phyloP scores from a whole-genome alignment of 2,329 filamentous ascomycete genomes.

The Venturia aucupariae region DNA sequence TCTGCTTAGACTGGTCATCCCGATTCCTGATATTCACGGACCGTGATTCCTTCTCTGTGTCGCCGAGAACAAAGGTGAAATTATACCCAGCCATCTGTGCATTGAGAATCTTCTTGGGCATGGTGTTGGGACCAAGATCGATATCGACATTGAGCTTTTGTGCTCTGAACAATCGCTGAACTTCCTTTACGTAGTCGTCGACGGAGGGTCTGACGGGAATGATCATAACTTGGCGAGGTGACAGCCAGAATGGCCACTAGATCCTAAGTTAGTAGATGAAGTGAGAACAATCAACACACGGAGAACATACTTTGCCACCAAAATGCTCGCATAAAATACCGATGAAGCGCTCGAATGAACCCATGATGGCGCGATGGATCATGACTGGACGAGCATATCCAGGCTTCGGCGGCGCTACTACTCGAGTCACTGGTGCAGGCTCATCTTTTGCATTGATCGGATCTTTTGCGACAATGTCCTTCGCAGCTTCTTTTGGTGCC shows the following conservation, averaged over 20 bases:
- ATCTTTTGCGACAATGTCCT: conserved; percentile 23
- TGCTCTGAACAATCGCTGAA: conserved; percentile 58
- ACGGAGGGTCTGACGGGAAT: conserved; percentile 67
- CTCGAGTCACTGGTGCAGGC: conserved; percentile 21
- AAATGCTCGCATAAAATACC: conserved; percentile 78
- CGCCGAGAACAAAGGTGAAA: conserved; percentile 66
- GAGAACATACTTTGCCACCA: conserved; percentile 50
- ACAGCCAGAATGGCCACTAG: conserved; percentile 77
- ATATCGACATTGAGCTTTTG: conserved; percentile 62
- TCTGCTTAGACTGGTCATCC: conserved; percentile 53
- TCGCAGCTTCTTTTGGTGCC: conserved; percentile 23
- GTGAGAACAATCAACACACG: background rate
- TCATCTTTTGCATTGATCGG: conserved; percentile 21
- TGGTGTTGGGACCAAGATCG: conserved; percentile 65
- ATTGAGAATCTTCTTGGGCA: conserved; percentile 83
- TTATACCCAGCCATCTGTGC: conserved; percentile 76
- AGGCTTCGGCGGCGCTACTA: conserved; percentile 46
- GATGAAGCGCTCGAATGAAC: conserved; percentile 60
- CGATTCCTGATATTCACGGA: conserved; percentile 57
- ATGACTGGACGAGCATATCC: conserved; percentile 76
- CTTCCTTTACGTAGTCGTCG: conserved; percentile 63
- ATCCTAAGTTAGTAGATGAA: background rate
- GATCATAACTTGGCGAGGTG: conserved; percentile 70
- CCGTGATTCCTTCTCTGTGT: conserved; percentile 49
- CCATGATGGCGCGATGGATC: conserved; percentile 74